phyloP scores from a whole-genome alignment of 495 filamentous ascomycete genomes.

The Terfezia claveryi region DNA sequence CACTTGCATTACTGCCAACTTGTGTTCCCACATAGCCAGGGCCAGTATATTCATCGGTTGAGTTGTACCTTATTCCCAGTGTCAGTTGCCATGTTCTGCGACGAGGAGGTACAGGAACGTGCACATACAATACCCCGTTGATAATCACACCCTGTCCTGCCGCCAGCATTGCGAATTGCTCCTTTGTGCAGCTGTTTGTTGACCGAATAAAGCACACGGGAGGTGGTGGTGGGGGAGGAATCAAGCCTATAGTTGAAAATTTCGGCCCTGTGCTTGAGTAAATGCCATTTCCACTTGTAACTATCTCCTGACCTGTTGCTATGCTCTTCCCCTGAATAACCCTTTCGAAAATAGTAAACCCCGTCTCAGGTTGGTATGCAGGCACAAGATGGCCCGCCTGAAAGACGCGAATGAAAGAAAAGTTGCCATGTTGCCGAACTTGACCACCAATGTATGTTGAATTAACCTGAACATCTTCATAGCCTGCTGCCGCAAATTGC shows the following conservation, averaged over 20 bases:
- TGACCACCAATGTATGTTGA: conserved; percentile 35
- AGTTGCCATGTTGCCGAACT: conserved; percentile 43
- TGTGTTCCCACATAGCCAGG: neutral
- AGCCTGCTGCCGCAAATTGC: conserved; percentile 33
- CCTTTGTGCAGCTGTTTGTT: conserved; percentile 29
- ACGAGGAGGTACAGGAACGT: too few relatives aligned
- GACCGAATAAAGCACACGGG: conserved; percentile 37
- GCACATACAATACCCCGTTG: conserved; percentile 15
- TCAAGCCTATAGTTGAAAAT: conserved; percentile 27
- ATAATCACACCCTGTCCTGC: conserved; percentile 24
- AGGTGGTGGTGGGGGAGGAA: conserved; percentile 22
- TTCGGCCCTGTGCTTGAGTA: conserved; percentile 33
- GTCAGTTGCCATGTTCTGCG: too few relatives aligned
- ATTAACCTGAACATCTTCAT: conserved; percentile 33
- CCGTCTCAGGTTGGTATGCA: conserved; percentile 42
- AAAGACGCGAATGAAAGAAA: conserved; percentile 48
- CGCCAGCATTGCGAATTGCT: conserved; percentile 26
- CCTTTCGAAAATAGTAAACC: conserved; percentile 37
- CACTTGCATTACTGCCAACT: too few relatives aligned
- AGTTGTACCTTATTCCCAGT: neutral
- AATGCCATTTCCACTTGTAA: conserved; percentile 1
- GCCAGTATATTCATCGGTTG: neutral
- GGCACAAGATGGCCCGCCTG: conserved; percentile 51
- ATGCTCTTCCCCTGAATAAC: conserved; percentile 34
- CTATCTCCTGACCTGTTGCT: conserved; percentile 30